Evolutionary conservation across 2,329 filamentous ascomycete species (phyloP), one percentile per base, ranked within the genome.

Genomic region (Biscogniauxia sp.): DNA sequence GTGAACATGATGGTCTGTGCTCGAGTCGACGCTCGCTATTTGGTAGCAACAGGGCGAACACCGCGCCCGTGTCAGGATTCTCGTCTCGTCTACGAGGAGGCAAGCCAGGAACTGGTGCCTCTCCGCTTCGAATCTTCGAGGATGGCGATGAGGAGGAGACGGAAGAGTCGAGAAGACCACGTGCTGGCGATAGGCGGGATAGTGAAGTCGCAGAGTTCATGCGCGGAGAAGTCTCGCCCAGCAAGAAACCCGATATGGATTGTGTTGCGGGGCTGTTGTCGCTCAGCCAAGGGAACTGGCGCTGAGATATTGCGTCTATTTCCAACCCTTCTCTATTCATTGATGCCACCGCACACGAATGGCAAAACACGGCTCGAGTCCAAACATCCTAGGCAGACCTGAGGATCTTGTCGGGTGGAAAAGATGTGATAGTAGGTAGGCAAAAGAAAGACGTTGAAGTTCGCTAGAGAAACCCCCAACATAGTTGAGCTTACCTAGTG

Each of bases 251-350:
- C 59, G 94, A 97, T 72, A 82, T 96, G 74, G 92, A 96, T 72
- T 96, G 92, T 71, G 89, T 97, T 53, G 92, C 94, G 58, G 92
- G 92, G n/a, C 77, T 98, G 65, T 75, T 97, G 64, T 94, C 91
- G 55, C 81, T 98, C 53, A 96, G 92, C 70, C 91, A 96, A 77
- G 94, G 93, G n/a, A 92, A 92, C 71, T 97, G 93, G 93, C 84
- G 86, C 71, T 90, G 76, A 84, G 52, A 26, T 9, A 41, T n/a
- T 19, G 50, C 54, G 54, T 5, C 52, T 8, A 13, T n/a, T 54
- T n/a, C 20, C 50, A 5, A 7, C 28, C 28, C 28, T 32, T 7
- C 50, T 23, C 11, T 13, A n/a, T n/a, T 45, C 7, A 45, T 53
- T 4, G 51, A 53, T 53, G 51, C 23, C 5, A 23, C 23, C 23